Base-by-base conservation (phyloP, 352 stramenopile species). In the Halophytophthora polymorphica region DNA sequence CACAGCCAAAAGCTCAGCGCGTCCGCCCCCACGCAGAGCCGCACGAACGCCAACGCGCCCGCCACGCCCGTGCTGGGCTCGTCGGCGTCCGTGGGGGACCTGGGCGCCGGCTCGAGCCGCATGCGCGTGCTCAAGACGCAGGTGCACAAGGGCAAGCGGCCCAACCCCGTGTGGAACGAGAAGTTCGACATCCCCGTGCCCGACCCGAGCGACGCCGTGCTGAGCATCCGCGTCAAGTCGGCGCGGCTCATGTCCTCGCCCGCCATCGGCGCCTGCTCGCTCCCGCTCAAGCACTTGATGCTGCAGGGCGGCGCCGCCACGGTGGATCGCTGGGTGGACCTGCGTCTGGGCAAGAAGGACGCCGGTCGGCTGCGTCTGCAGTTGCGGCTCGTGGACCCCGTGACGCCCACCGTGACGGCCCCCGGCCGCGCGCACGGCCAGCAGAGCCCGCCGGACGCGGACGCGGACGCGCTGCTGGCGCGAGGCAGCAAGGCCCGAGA, bases 211-310 rank as follows among this genome's bases (percentile, higher is more conserved):
- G 44, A 57, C 43, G 78, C 88, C 38, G 51, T 87, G 48, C 61
- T 91, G 50, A 87, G 66, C 39, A 73, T 91, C 49, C 81, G 81
- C 36, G 69, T 91, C 48, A 89, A 89, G 67, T 83, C 61, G 21
- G 78, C 77, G 17, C 65, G 76, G 29, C 64, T 91, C 43, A 83
- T 91, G 74, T 73, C 77, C 35, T 73, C 74, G 3, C 64, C 70
- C 0, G 54, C 72, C 3, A 71, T 91, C 23, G 81, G 81, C 13
- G 65, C 70, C 0, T 86, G 71, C 34, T 69, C 64, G 7, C 57
- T 91, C 17, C 36, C 66, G 38, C 37, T 91, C 13, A 62, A 62
- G 22, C 56, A 87, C 25, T 45, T 89, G 29, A 45, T 56, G n/a
- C 39, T 64, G n/a, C 60, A 84, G 8, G 45, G 52, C 29, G 45